Evolutionary conservation across 371 early-diverging fungal genomes (phyloP), one percentile per base, ranked within the genome.

Genomic region (Apophysomyces elegans): DNA sequence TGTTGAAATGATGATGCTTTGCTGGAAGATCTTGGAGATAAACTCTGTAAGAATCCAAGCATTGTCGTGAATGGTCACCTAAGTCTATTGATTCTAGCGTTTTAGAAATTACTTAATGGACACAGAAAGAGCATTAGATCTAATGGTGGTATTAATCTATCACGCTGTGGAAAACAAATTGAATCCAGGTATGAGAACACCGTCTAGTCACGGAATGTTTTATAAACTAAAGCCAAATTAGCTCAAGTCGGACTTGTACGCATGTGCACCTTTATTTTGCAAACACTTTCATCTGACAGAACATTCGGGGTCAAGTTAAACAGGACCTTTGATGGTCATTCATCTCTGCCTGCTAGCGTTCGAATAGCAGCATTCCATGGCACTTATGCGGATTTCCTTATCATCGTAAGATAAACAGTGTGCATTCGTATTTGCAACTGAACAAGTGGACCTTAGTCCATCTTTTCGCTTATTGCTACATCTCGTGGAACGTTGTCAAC

Each of bases 311-410:
- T 86, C 14, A 90, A 87, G 59, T 78, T 96, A 37, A 95, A 95
- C 75, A 86, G 85, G 59, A 67, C 84, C 7, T 95, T 94, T 65
- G 87, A 90, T 18, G 79, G 80, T 18, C 87, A 90, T 62, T 77
- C 90, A 0, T 82, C 88, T 1, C 73, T 91, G 13, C 90, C 91
- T 11, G 78, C 84, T 12, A 77, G 67, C 54, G 86, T 90, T 66
- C 85, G 89, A 37, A 82, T 95, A 45, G 90, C 90, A 12, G 83
- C 85, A 44, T 92, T 93, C 64, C 76, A 85, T 57, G 93, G 95
- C 4, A 88, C 84, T 21, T 94, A 93, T 74, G 95, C 88, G 1
- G 95, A 96, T 69, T 93, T 89, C 76, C 80, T 95, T 62, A 85
- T 94, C 46, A 83, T 89, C 66, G 89, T 85, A 80, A 73, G 81